Base-by-base conservation (phyloP, 768 basidiomycete species). In the Daedaleopsis nitida region DNA sequence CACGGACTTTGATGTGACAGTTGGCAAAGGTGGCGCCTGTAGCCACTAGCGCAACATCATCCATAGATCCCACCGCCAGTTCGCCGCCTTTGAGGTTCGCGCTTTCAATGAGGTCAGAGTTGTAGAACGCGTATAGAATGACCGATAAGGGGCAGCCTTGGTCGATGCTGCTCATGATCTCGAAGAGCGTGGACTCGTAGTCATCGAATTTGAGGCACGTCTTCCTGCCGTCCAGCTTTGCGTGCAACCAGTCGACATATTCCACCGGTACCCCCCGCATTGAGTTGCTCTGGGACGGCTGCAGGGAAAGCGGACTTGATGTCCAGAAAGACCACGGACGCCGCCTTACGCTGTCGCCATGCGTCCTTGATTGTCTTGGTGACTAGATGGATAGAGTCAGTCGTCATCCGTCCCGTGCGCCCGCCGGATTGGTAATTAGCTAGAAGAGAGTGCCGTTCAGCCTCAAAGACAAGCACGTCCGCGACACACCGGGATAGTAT, bases 261-360 rank as follows among this genome's bases (percentile, higher is more conserved):
- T 63, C 39, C 23, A 50, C 54, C 27, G 65, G 65, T 16, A 66
- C 34, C 14, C 65, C 58, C 9, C 48, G 17, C 49, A 19, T 8
- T 1, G 64, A 52, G 42, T 61, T 50, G 45, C 64, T 59, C 10
- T 23, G 58, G 52, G 38, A 32, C 50, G 3, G 57, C 59, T 19
- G 57, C 65, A 9, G 66, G 66, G 42, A 67, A 81, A 0, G 75
- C 73, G 2, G 71, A 66, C 45, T 79, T 75, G 32, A 81, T 68
- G 8, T 61, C 69, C 3, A 74, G 49, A 7, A 74, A 67, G 0
- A 80, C 60, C 3, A 70, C 39, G 57, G 47, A 72, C 72, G 1
- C 77, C 0, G 68, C 73, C 50, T 74, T 63, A 1, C 45, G 38
- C 13, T 49, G 21, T 10, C 64, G 37, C 73, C 67, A 73, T 6